These are phyloP conservation scores for Talaromyces adpressus DNA, from an alignment of 495 filamentous ascomycete genomes.

Conservation along the genomic window DNA sequence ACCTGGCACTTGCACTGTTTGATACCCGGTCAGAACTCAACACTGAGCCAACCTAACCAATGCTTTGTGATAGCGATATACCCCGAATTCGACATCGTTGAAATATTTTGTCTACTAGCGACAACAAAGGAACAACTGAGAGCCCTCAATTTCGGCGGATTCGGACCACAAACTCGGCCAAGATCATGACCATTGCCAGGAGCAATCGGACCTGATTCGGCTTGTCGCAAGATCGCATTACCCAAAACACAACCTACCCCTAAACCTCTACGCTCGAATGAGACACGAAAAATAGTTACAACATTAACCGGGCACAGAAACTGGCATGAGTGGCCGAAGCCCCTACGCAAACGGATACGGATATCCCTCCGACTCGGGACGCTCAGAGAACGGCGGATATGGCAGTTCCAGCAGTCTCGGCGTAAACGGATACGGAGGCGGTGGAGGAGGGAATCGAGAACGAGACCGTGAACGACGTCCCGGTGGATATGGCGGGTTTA, in stretches of 20 bases:
- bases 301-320: neutral
- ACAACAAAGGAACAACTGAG: neutral
- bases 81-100: neutral
- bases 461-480: slow-evolving; percentile 22
- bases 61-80: neutral
- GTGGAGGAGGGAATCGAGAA: slow-evolving; percentile 22
- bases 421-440: slow-evolving; percentile 24
- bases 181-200: neutral
- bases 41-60: neutral
- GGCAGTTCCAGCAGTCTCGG: slow-evolving; percentile 25
- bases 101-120: neutral
- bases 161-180: neutral
- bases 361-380: slow-evolving; percentile 30
- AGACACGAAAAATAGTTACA: neutral
- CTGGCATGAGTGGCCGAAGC: slow-evolving; percentile 37
- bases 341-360: slow-evolving; percentile 39
- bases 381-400: slow-evolving; percentile 16
- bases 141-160: neutral
- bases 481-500: slow-evolving; percentile 41
- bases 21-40: neutral
- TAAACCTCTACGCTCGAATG: neutral
- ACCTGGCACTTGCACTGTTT: neutral
- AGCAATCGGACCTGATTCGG: neutral
- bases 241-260: neutral
- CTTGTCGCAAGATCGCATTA: neutral